phyloP scores from a whole-genome alignment of 352 stramenopile species.

The Phytophthora sp. region DNA sequence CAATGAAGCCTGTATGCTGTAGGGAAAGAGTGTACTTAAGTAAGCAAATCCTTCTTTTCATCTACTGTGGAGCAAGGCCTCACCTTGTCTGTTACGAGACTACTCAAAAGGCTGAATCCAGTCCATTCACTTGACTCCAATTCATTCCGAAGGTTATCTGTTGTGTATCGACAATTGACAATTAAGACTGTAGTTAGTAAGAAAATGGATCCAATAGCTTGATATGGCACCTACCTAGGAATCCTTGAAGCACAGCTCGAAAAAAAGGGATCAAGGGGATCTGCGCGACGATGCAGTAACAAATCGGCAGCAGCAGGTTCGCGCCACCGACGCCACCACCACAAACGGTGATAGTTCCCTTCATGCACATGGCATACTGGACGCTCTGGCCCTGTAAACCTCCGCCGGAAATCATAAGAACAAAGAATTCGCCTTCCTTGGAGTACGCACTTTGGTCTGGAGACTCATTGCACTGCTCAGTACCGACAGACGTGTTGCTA shows the following conservation, averaged over 20 bases:
- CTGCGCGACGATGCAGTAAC: constrained; percentile 58
- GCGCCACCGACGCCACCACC: constrained; percentile 6
- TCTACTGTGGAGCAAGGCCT: too few species aligned
- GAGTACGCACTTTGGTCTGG: neutral
- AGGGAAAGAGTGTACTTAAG: too few species aligned
- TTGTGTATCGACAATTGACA: neutral
- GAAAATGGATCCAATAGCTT: neutral
- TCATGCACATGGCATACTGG: constrained; percentile 67
- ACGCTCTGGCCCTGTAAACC: constrained; percentile 54
- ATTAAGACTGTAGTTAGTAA: neutral
- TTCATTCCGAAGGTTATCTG: constrained; percentile 36
- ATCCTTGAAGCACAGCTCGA: constrained; percentile 33
- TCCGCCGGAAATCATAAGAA: constrained; percentile 58
- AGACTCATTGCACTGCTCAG: neutral
- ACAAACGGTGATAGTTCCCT: constrained; percentile 37
- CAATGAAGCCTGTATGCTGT: constrained; percentile 50
- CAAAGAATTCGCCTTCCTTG: constrained; percentile 46
- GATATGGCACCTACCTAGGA: constrained; percentile 35
- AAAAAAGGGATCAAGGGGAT: constrained; percentile 57
- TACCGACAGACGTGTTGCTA: neutral
- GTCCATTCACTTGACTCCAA: constrained; percentile 9
- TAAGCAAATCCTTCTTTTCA: too few species aligned
- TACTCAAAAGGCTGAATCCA: constrained; percentile 14
- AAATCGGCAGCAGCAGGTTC: constrained; percentile 41
- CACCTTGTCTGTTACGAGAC: constrained; percentile 56